These are phyloP conservation scores for Limtongia smithiae DNA, from an alignment of 805 yeast species.

Conservation along the genomic window DNA sequence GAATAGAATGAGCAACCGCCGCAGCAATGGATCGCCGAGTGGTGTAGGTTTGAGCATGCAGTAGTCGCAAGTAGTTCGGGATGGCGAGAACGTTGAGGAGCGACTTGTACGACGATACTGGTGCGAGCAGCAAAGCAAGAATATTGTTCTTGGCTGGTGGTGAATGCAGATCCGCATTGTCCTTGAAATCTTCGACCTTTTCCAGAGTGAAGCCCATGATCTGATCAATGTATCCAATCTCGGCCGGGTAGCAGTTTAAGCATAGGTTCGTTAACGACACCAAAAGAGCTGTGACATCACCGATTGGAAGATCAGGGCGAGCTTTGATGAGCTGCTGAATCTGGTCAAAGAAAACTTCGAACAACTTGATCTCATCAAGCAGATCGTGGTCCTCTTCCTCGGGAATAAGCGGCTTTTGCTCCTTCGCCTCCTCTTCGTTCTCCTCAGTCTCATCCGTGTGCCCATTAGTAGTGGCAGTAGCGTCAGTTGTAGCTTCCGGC, in stretches of 20 bases:
- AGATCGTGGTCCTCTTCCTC: constrained; percentile 17
- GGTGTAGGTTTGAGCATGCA: constrained; percentile 48
- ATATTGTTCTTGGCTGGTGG: constrained; percentile 33
- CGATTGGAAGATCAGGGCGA: constrained; percentile 64
- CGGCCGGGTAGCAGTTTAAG: constrained; percentile 61
- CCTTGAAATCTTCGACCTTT: constrained; percentile 35
- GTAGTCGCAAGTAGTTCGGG: constrained; percentile 52
- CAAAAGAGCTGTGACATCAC: constrained; percentile 60
- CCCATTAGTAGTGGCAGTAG: constrained; percentile 5
- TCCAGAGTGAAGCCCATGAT: constrained; percentile 49
- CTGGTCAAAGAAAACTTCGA: constrained; percentile 65
- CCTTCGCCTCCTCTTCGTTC: constrained; percentile 2
- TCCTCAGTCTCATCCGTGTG: constrained; percentile 28
- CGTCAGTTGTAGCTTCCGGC: constrained; percentile 4
- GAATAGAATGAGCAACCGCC: constrained; percentile 57
- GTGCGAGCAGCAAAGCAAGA: constrained; percentile 36
- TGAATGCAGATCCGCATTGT: constrained; percentile 30
- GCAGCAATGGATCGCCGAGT: constrained; percentile 58
- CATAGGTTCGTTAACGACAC: constrained; percentile 65
- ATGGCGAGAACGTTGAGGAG: constrained; percentile 39
- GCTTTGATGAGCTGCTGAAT: constrained; percentile 51
- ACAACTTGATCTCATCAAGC: constrained; percentile 42
- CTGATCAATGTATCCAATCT: constrained; percentile 56
- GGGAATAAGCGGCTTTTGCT: background rate
- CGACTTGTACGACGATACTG: constrained; percentile 36